phyloP scores from a whole-genome alignment of 805 yeast species.

The Teunomyces tritomae region DNA sequence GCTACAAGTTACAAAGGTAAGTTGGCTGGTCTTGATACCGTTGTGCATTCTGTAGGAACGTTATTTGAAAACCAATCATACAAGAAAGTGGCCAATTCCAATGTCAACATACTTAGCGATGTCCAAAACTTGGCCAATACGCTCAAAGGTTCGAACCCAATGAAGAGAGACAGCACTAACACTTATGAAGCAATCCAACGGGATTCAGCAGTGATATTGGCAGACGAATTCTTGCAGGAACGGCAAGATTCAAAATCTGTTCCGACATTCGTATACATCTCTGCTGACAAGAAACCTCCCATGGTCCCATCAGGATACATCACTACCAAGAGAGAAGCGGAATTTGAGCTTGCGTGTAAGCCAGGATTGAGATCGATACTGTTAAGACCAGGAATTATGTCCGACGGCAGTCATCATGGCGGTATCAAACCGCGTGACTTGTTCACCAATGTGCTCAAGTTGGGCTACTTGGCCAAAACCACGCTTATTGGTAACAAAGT shows the following conservation, averaged over 20 bases:
- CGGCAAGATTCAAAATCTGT: constrained; percentile 9
- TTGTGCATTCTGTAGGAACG: constrained; percentile 82
- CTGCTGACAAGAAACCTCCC: constrained; percentile 75
- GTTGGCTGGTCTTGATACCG: constrained; percentile 53
- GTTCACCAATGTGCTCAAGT: constrained; percentile 42
- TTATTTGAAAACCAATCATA: constrained; percentile 67
- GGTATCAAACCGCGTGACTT: constrained; percentile 36
- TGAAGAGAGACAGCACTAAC: constrained; percentile 43
- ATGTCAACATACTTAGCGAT: constrained; percentile 34
- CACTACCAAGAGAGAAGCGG: constrained; percentile 75
- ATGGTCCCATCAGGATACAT: constrained; percentile 70
- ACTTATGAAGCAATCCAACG: constrained; percentile 66
- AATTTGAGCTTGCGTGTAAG: constrained; percentile 49
- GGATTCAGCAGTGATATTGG: constrained; percentile 64
- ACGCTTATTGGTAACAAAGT: constrained; percentile 36
- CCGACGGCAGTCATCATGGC: constrained; percentile 44
- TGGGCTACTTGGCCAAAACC: constrained; percentile 45
- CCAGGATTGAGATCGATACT: constrained; percentile 55
- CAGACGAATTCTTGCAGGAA: constrained; percentile 49
- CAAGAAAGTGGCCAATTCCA: constrained; percentile 50
- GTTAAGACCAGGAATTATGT: constrained; percentile 83
- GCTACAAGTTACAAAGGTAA: constrained; percentile 54
- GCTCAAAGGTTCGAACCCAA: constrained; percentile 61
- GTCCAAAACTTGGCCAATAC: constrained; percentile 25
- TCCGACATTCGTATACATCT: constrained; percentile 62